phyloP scores from a whole-genome alignment of 2,329 filamentous ascomycete species.

The Lecanicillium sp. region DNA sequence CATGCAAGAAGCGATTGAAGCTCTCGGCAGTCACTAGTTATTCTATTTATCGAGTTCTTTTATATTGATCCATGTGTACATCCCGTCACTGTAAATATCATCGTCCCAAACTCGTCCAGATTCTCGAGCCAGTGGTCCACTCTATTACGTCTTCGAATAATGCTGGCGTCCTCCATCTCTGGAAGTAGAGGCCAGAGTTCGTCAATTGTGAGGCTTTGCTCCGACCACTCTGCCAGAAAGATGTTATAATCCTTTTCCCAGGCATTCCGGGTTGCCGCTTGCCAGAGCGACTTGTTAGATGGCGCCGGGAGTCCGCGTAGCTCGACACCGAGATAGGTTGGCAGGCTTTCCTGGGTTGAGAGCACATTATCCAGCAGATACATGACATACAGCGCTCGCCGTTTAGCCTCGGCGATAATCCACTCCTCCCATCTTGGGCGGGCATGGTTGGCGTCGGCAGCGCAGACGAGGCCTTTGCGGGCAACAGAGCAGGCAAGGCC shows the following conservation, averaged over 20 bases:
- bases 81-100: constrained; percentile 44
- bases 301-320: constrained; percentile 39
- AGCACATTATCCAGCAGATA: constrained; percentile 49
- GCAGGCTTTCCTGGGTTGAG: constrained; percentile 34
- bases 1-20: too few relatives aligned
- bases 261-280: constrained; percentile 25
- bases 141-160: constrained; percentile 28
- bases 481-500: constrained; percentile 38
- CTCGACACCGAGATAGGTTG: constrained; percentile 44
- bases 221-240: constrained; percentile 36
- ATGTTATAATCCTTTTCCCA: constrained; percentile 41
- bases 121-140: constrained; percentile 44
- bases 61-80: constrained; percentile 35
- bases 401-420: constrained; percentile 47
- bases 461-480: constrained; percentile 37
- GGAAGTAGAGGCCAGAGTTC: constrained; percentile 43
- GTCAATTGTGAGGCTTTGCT: constrained; percentile 37
- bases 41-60: neutral
- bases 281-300: constrained; percentile 37
- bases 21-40: too few relatives aligned
- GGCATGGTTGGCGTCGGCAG: constrained; percentile 31
- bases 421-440: constrained; percentile 47
- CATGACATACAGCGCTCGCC: constrained; percentile 45
- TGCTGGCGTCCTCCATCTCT: constrained; percentile 24
- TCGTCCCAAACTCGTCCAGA: constrained; percentile 48